phyloP scores from a whole-genome alignment of 2,329 filamentous ascomycete species.

The Lecanicillium sp. region DNA sequence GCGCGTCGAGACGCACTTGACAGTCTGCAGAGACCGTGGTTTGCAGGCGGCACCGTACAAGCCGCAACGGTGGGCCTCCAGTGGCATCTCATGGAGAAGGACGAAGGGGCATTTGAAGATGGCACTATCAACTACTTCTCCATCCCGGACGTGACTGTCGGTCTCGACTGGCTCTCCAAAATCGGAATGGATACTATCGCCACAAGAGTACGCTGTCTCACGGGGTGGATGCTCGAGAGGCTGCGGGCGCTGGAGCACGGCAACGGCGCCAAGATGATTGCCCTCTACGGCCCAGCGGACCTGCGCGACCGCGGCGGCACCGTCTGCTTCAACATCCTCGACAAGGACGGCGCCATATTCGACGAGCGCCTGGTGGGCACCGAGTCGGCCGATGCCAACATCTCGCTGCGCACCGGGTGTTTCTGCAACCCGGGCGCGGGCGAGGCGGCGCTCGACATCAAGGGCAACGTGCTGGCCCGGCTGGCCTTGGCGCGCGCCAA shows the following conservation, averaged over 20 bases:
- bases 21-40: constrained; percentile 32
- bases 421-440: constrained; percentile 38
- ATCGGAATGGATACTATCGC: constrained; percentile 25
- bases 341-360: constrained; percentile 25
- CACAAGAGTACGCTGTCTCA: constrained; percentile 31
- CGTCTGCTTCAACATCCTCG: constrained; percentile 34
- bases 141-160: constrained; percentile 32
- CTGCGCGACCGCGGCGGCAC: constrained; percentile 29
- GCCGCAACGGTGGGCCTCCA: constrained; percentile 26
- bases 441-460: constrained; percentile 29
- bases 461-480: constrained; percentile 10
- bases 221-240: constrained; percentile 29
- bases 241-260: constrained; percentile 27
- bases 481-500: constrained; percentile 14
- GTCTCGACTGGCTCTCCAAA: constrained; percentile 29
- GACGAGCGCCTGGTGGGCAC: constrained; percentile 32
- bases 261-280: constrained; percentile 27
- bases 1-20: constrained; percentile 27
- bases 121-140: constrained; percentile 35
- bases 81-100: constrained; percentile 26
- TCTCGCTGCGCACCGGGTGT: constrained; percentile 36
- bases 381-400: constrained; percentile 27
- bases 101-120: constrained; percentile 33
- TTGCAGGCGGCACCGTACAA: constrained; percentile 33
- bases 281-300: constrained; percentile 30